A percentile compares a stretch with the other conserved stretches of the same genome.
Conservation (phyloP, 108 stramenopile genomes). For the Ochromonas danica region DNA sequence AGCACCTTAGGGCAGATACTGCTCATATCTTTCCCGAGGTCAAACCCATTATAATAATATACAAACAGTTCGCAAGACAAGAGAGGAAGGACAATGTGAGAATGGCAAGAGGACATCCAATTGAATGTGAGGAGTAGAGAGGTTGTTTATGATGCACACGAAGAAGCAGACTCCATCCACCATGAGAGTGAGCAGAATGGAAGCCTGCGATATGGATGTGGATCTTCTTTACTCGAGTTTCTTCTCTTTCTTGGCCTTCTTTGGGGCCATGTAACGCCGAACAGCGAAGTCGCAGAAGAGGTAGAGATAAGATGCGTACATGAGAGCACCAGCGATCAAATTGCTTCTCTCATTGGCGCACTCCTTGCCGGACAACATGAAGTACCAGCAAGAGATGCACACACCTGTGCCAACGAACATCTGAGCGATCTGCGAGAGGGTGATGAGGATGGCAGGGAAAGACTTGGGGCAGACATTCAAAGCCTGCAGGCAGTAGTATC, state of each 20-base stretch:
- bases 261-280: slow-evolving; percentile 34
- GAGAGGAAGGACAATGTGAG: too few relatives aligned
- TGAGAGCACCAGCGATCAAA: slow-evolving; percentile 40
- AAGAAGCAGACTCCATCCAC: too few relatives aligned
- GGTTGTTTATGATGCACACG: too few relatives aligned
- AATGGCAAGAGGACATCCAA: too few relatives aligned
- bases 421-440: slow-evolving; percentile 53
- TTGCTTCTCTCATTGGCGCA: slow-evolving; percentile 32
- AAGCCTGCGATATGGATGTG: too few relatives aligned
- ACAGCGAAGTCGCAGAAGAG: slow-evolving; percentile 48
- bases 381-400: slow-evolving; percentile 25
- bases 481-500: slow-evolving; percentile 94
- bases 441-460: slow-evolving; percentile 45
- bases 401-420: slow-evolving; percentile 57
- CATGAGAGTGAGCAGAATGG: too few relatives aligned
- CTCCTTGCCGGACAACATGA: not conserved
- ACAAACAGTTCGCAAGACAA: too few relatives aligned
- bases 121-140: too few relatives aligned
- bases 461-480: slow-evolving; percentile 44
- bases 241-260: not conserved
- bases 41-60: too few relatives aligned
- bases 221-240: not conserved
- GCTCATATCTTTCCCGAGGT: too few relatives aligned
- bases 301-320: slow-evolving; percentile 54
- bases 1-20: too few relatives aligned